Evolutionary conservation across 192 early-diverging fungal species (phyloP).

Genomic region (Backusella parvicylindrica): DNA sequence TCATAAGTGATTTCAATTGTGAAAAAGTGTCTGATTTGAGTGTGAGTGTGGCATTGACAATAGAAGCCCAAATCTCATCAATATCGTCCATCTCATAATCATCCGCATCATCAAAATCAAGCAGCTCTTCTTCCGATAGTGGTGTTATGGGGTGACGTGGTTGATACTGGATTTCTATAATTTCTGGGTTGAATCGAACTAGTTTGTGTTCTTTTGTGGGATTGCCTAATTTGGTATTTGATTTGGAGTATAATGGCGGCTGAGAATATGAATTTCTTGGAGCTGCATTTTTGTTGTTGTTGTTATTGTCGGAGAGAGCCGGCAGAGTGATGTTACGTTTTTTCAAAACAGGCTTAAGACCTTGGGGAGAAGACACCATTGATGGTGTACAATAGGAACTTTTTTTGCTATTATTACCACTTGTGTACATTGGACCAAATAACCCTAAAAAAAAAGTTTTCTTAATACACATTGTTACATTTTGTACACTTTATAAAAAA

Average conservation of each 20-base stretch:
- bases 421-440: constrained; percentile 25
- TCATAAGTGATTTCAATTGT: background rate
- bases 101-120: background rate
- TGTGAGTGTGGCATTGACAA: background rate
- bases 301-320: constrained; percentile 3
- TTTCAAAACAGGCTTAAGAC: constrained; percentile 15
- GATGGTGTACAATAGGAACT: background rate
- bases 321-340: constrained; percentile 16
- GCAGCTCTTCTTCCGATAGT: background rate
- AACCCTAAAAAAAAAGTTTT: background rate
- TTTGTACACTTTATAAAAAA: background rate
- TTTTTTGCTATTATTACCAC: background rate
- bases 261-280: background rate
- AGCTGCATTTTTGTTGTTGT: background rate
- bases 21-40: background rate
- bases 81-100: constrained; percentile 8
- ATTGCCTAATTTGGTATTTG: background rate
- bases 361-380: background rate
- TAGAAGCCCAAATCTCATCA: background rate
- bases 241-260: background rate
- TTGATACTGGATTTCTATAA: constrained; percentile 17
- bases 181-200: constrained; percentile 27
- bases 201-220: background rate
- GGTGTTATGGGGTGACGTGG: constrained; percentile 16
- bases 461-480: background rate